Conservation (phyloP, 164 flowering plant species). For the Taxillus chinensis region DNA sequence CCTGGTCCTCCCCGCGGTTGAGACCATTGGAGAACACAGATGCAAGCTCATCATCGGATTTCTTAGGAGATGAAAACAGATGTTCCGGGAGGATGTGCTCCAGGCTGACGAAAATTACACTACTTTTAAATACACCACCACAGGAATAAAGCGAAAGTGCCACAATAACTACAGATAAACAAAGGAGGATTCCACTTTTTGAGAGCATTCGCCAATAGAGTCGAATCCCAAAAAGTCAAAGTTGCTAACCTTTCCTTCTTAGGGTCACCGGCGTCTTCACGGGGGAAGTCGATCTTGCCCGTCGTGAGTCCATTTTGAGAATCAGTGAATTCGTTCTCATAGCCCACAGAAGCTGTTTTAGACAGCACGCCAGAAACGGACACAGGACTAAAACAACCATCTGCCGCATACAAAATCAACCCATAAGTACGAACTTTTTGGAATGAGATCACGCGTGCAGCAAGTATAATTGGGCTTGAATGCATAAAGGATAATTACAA, state of each 20-base stretch:
- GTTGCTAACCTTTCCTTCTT: constrained; percentile 36
- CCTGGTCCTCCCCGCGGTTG: constrained; percentile 13
- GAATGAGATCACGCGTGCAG: too few relatives aligned
- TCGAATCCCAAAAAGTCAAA: constrained; percentile 5
- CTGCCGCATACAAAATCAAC: constrained; percentile 8
- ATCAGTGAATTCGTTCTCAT: constrained; percentile 16
- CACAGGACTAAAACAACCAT: constrained; percentile 14
- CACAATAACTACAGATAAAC: not conserved
- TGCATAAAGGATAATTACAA: not conserved
- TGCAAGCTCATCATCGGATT: constrained; percentile 17
- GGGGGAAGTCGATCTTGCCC: constrained; percentile 16
- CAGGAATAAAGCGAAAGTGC: too few relatives aligned
- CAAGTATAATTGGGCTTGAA: not conserved
- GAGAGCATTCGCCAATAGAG: not conserved
- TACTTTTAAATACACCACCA: too few relatives aligned
- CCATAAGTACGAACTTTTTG: too few relatives aligned
- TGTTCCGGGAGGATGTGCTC: constrained; percentile 89
- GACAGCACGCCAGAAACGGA: not conserved
- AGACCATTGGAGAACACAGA: constrained; percentile 23
- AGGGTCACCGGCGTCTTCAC: constrained; percentile 22
- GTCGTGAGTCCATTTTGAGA: constrained; percentile 10
- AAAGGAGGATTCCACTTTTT: not conserved
- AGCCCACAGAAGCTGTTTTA: not conserved
- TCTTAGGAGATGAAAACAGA: constrained; percentile 76
- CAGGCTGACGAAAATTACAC: constrained; percentile 22